phyloP scores from a whole-genome alignment of 345 rosid genomes.

The Aquilaria malaccensis region DNA sequence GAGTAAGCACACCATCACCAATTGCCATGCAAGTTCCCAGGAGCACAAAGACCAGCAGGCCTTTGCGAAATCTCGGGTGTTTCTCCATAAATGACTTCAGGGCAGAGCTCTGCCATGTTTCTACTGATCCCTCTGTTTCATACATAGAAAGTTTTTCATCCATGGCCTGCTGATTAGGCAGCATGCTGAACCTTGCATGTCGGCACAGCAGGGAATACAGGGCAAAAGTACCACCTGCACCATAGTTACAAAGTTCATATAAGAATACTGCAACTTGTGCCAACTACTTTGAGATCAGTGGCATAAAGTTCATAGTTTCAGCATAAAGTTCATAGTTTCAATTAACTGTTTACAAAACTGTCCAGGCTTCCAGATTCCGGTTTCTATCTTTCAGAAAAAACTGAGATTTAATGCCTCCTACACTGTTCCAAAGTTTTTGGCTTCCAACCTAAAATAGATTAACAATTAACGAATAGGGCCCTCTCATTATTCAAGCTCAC shows the following conservation, averaged over 20 bases:
- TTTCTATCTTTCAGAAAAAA: background rate
- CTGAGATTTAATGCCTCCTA: background rate
- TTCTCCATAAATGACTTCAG: conserved; percentile 54
- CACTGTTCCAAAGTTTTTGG: no score
- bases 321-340: background rate
- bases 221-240: conserved; percentile 86
- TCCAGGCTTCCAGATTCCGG: background rate
- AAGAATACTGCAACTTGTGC: conserved; percentile 13
- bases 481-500: no score
- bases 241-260: conserved; percentile 17
- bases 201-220: conserved; percentile 85
- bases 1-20: conserved; percentile 74
- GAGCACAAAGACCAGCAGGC: conserved; percentile 55
- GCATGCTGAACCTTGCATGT: conserved; percentile 55
- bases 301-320: no score
- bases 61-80: conserved; percentile 38
- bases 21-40: conserved; percentile 77
- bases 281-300: no score
- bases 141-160: conserved; percentile 69
- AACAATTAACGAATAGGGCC: no score
- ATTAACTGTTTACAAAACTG: background rate
- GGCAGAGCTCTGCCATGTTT: conserved; percentile 41
- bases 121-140: conserved; percentile 37
- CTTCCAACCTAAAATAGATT: no score
- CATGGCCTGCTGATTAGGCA: conserved; percentile 78